Evolutionary conservation across 164 flowering plant genomes (phyloP), one percentile per base, ranked within the genome.

Genomic region (Stephania yunnanensis): DNA sequence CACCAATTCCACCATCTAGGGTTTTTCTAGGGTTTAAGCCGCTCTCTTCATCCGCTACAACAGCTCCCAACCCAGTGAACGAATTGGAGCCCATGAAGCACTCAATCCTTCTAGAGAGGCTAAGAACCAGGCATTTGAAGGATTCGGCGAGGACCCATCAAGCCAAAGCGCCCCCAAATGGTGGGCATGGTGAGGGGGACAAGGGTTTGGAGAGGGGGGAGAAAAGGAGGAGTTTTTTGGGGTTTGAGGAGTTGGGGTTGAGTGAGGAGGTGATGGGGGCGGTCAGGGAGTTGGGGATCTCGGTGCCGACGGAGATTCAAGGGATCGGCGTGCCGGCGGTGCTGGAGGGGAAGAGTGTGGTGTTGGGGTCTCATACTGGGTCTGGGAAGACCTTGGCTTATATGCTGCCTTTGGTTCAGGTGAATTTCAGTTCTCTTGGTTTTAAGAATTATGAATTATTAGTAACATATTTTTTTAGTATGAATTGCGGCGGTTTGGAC

Each of bases 321-420:
- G 80, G 90, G 70, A 72, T 92, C 75, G 99, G 98, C 68, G 82
- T 93, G 11, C 98, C 99, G 48, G 88, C 90, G 69, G 89, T 93
- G 72, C 81, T 93, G 71, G 87, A 90, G 15, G 89, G 92, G 73
- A 88, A 83, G 78, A 91, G 92, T 86, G 97, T 95, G 72, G 96
- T 95, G 2, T 85, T 95, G 89, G 99, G 98, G 42, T 95, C 98
- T 65, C 98, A 95, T 76, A 93, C 98, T 79, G 98, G 99, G 22
- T 95, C 98, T 71, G 98, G 99, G 48, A 95, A 95, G 84, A 95
- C 98, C 58, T 83, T 93, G 64, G 98, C 98, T 83, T 95, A 95
- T 72, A 71, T 93, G 91, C 79, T 93, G 83, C 99, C 98, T 72
- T 86, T 95, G 84, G 97, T 89, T 87, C 97, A 95, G 95, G 99